A percentile compares a stretch with the other conserved stretches of the same genome.
phyloP scores from a whole-genome alignment of 345 rosid species.

The Aquilaria sinensis region DNA sequence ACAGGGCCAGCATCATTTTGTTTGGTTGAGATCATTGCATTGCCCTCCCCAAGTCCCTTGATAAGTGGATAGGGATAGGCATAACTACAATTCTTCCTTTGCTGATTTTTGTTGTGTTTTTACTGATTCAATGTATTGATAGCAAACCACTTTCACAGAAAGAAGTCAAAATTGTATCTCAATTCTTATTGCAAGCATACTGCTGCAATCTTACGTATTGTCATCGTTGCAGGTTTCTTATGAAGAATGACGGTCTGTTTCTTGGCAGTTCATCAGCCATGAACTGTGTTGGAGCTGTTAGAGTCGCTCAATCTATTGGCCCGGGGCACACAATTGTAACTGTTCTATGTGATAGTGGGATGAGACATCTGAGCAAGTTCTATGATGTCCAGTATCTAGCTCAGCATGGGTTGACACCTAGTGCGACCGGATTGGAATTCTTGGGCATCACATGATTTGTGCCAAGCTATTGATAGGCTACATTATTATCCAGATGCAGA shows the following conservation, averaged over 20 bases:
- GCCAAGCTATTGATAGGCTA: not conserved
- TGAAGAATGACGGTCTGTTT: constrained; percentile 90
- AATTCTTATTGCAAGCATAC: not conserved
- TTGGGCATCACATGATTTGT: constrained; percentile 36
- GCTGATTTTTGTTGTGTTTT: not conserved
- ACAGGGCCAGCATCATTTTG: no score
- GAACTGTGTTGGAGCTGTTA: constrained; percentile 91
- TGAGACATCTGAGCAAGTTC: constrained; percentile 94
- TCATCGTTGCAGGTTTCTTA: constrained; percentile 52
- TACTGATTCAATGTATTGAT: not conserved
- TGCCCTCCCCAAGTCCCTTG: not conserved
- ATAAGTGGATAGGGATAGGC: no score
- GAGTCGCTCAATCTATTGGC: constrained; percentile 71
- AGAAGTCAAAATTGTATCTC: not conserved
- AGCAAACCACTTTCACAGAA: not conserved
- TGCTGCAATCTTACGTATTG: not conserved
- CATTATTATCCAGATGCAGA: no score
- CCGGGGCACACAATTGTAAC: constrained; percentile 91
- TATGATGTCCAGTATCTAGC: constrained; percentile 57
- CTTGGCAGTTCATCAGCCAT: constrained; percentile 96
- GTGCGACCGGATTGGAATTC: constrained; percentile 64
- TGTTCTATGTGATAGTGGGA: constrained; percentile 87
- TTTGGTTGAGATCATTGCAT: not conserved
- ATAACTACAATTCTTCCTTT: not conserved
- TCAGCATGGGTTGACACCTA: constrained; percentile 57